Percentiles rank a stretch among this genome's conserved stretches.
Conservation (phyloP, 345 rosid species). For the Hibiscus trionum region DNA sequence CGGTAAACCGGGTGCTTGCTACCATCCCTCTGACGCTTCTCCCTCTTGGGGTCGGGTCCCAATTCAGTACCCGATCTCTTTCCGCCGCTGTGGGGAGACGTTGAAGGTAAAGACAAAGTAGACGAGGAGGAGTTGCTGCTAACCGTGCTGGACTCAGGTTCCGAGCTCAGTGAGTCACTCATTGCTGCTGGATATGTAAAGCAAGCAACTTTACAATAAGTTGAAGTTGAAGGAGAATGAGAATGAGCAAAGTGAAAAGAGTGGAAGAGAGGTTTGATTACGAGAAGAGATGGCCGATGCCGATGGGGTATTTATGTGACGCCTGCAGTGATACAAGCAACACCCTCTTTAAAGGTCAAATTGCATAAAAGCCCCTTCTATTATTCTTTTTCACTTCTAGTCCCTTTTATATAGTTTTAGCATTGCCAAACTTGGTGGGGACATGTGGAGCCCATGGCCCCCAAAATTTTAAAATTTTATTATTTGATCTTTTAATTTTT, state of each 20-base stretch:
- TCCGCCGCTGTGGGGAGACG: not conserved
- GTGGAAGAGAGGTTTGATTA: not conserved
- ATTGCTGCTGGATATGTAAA: not conserved
- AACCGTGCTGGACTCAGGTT: constrained; percentile 10
- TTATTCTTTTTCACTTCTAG: no score
- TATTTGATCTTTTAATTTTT: no score
- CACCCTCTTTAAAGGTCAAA: not conserved
- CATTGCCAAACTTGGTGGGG: no score
- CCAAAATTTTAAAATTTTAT: no score
- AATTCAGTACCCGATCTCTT: not conserved
- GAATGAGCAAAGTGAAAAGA: not conserved
- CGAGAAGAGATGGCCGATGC: not conserved
- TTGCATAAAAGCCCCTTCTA: no score
- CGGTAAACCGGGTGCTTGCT: constrained; percentile 39
- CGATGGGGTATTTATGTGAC: not conserved
- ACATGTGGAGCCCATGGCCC: no score
- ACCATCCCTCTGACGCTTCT: constrained; percentile 23
- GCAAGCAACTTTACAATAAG: not conserved
- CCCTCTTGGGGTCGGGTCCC: constrained; percentile 2
- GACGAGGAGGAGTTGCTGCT: constrained; percentile 4
- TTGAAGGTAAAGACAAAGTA: not conserved
- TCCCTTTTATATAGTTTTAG: no score
- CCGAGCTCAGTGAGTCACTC: constrained; percentile 15
- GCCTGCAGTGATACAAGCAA: not conserved
- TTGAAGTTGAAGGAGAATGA: not conserved